phyloP scores from a whole-genome alignment of 768 basidiomycete genomes.

The Termitomyces sp. region DNA sequence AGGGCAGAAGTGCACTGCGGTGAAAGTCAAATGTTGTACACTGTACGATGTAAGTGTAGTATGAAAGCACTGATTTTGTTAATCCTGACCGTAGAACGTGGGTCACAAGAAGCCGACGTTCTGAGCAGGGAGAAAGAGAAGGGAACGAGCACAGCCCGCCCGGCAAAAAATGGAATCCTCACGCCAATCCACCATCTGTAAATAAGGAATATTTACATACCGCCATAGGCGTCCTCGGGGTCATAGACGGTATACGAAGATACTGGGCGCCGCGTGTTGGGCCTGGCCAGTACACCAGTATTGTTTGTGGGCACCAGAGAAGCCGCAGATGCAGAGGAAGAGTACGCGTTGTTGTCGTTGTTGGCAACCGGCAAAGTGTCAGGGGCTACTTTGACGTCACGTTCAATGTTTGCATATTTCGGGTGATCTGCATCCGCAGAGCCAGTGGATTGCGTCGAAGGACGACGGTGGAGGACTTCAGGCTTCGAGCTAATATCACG shows the following conservation, averaged over 20 bases:
- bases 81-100: background rate
- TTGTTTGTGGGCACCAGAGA: background rate
- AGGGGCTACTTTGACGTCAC: slow-evolving; percentile 13
- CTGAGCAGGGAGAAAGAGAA: background rate
- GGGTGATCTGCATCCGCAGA: slow-evolving; percentile 7
- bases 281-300: background rate
- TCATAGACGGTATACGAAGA: slow-evolving; percentile 47
- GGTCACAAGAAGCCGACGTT: background rate
- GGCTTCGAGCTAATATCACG: background rate
- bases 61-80: background rate
- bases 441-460: slow-evolving; percentile 4
- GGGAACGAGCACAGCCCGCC: slow-evolving; percentile 4
- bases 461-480: slow-evolving; percentile 7
- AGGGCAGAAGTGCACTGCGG: background rate
- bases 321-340: background rate
- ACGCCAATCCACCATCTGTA: background rate
- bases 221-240: slow-evolving; percentile 65
- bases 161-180: background rate
- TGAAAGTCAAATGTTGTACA: background rate
- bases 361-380: background rate
- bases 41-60: background rate
- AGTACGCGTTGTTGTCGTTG: background rate
- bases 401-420: slow-evolving; percentile 14
- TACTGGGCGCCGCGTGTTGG: slow-evolving; percentile 6
- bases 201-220: slow-evolving; percentile 37